Evolutionary conservation across 305 asterid species (phyloP).

Genomic region (Fraxinus baroniana): DNA sequence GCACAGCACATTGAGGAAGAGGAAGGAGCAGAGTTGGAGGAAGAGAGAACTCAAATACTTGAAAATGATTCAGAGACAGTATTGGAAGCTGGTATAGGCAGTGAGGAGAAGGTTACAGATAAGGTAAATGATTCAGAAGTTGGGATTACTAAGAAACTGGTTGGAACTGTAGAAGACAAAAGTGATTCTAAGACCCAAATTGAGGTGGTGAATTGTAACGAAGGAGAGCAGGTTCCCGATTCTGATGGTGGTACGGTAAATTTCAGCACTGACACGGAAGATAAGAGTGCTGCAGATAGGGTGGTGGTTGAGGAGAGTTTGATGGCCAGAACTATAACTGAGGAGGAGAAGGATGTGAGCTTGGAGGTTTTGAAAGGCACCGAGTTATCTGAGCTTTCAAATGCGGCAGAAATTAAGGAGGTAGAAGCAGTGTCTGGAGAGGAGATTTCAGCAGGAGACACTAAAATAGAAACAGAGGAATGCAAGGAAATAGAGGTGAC

Average conservation of each 20-base stretch:
- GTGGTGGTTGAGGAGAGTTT: conserved; percentile 27
- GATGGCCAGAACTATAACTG: conserved; percentile 22
- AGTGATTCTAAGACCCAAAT: conserved; percentile 19
- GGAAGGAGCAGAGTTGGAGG: conserved; percentile 22
- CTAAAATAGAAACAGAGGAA: conserved; percentile 30
- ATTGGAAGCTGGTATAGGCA: conserved; percentile 18
- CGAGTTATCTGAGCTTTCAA: conserved; percentile 25
- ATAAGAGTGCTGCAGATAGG: conserved; percentile 32
- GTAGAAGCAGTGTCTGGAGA: conserved; percentile 25
- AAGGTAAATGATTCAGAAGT: conserved; percentile 29
- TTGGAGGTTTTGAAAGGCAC: conserved; percentile 26
- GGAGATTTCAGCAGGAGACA: conserved; percentile 30
- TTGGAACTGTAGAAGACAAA: conserved; percentile 7
- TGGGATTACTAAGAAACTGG: conserved; percentile 26
- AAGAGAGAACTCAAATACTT: conserved; percentile 14
- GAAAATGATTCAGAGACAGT: conserved; percentile 21
- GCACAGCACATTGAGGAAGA: conserved; percentile 26
- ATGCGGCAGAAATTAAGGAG: conserved; percentile 26
- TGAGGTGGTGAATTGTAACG: conserved; percentile 29
- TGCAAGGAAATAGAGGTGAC: not conserved
- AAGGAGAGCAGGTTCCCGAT: conserved; percentile 31
- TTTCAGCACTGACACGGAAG: conserved; percentile 18
- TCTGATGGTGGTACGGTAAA: conserved; percentile 16
- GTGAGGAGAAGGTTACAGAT: conserved; percentile 25
- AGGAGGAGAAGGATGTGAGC: conserved; percentile 26